phyloP scores from a whole-genome alignment of 805 yeast species.

The Saccharomycopsis capsularis region DNA sequence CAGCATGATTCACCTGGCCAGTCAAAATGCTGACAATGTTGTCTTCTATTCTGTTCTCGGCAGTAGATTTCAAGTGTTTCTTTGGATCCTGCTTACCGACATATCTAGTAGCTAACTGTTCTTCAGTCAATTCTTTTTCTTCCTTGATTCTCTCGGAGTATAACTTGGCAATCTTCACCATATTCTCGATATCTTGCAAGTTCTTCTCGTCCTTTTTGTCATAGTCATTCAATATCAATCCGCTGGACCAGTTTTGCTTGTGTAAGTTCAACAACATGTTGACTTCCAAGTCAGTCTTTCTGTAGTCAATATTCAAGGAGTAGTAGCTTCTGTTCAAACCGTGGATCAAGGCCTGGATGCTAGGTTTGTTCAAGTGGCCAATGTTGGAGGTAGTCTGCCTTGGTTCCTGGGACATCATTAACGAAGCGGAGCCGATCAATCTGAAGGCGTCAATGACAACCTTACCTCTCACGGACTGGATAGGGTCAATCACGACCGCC shows the following conservation, averaged over 20 bases:
- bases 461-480: slow-evolving; percentile 97
- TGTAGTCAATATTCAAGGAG: slow-evolving; percentile 90
- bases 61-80: slow-evolving; percentile 88
- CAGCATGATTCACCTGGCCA: slow-evolving; percentile 83
- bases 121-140: slow-evolving; percentile 82
- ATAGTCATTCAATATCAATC: slow-evolving; percentile 73
- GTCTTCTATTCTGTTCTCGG: slow-evolving; percentile 79
- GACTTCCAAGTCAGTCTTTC: slow-evolving; percentile 85
- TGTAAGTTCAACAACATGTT: slow-evolving; percentile 91
- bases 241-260: slow-evolving; percentile 93
- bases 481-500: slow-evolving; percentile 97
- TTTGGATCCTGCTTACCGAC: slow-evolving; percentile 99
- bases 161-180: slow-evolving; percentile 86
- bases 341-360: slow-evolving; percentile 93
- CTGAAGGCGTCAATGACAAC: slow-evolving; percentile 98
- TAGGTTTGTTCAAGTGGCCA: slow-evolving; percentile 92
- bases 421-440: slow-evolving; percentile 75
- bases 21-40: slow-evolving; percentile 83
- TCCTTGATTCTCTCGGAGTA: slow-evolving; percentile 88
- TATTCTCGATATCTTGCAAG: slow-evolving; percentile 59
- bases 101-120: slow-evolving; percentile 87
- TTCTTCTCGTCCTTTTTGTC: slow-evolving; percentile 70
- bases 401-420: slow-evolving; percentile 96
- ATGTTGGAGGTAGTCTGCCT: slow-evolving; percentile 95
- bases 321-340: slow-evolving; percentile 96